phyloP scores from a whole-genome alignment of 495 filamentous ascomycete species.

The Talaromyces liani region DNA sequence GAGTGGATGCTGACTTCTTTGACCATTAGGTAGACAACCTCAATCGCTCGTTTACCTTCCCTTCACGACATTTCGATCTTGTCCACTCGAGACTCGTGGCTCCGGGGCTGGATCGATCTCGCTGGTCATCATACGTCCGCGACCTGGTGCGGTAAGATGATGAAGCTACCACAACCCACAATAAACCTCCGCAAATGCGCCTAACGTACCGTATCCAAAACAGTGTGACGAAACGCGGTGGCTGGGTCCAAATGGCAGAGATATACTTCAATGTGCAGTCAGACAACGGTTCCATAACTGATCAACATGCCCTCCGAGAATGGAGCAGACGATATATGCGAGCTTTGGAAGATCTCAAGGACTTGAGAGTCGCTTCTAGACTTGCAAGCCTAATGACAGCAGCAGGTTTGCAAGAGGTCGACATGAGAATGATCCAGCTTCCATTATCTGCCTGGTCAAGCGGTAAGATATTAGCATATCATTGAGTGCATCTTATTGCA shows the following conservation, averaged over 20 bases:
- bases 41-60: slow-evolving; percentile 69
- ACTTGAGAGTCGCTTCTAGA: slow-evolving; percentile 59
- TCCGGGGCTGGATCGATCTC: slow-evolving; percentile 63
- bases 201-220: slow-evolving; percentile 5
- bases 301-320: slow-evolving; percentile 60
- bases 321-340: slow-evolving; percentile 66
- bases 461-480: slow-evolving; percentile 37
- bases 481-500: background rate
- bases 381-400: slow-evolving; percentile 54
- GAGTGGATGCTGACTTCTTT: slow-evolving; percentile 18
- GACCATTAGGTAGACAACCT: slow-evolving; percentile 60
- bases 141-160: slow-evolving; percentile 60
- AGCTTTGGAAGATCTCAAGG: slow-evolving; percentile 60
- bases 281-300: slow-evolving; percentile 74
- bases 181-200: background rate
- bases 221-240: slow-evolving; percentile 57
- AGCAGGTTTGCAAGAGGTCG: slow-evolving; percentile 69
- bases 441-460: slow-evolving; percentile 70
- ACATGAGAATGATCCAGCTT: slow-evolving; percentile 60
- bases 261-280: slow-evolving; percentile 85
- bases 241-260: slow-evolving; percentile 91
- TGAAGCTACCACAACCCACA: background rate
- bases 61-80: slow-evolving; percentile 74
- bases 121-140: slow-evolving; percentile 73
- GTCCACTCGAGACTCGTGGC: slow-evolving; percentile 80